These are phyloP conservation scores for Fusarium phyllophilum DNA, from an alignment of 2,329 filamentous ascomycete genomes.

Conservation along the genomic window DNA sequence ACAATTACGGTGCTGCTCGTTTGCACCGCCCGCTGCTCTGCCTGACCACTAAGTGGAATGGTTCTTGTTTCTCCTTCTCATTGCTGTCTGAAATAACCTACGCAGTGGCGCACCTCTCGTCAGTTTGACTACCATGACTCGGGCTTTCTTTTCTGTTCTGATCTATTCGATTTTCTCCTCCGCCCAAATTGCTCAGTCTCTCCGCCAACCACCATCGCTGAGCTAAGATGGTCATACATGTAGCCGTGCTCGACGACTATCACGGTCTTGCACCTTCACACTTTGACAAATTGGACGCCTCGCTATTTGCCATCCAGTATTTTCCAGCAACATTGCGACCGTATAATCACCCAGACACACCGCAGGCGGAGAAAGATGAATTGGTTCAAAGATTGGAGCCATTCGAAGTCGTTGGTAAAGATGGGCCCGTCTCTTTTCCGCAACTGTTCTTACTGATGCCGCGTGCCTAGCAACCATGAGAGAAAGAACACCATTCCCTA, in stretches of 20 bases:
- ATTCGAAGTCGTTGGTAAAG: neutral
- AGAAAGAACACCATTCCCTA: neutral
- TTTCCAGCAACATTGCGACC: neutral
- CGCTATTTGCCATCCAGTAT: neutral
- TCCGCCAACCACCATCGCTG: neutral
- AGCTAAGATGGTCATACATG: neutral
- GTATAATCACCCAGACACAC: neutral
- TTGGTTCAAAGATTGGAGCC: neutral
- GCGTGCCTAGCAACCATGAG: neutral
- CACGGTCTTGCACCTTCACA: neutral
- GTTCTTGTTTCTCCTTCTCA: too few species aligned
- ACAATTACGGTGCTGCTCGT: too few species aligned
- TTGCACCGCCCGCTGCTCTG: too few species aligned
- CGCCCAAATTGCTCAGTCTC: too few species aligned
- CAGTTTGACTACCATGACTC: too few species aligned
- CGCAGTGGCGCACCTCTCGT: too few species aligned
- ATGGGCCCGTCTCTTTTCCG: too few species aligned
- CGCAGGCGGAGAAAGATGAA: neutral
- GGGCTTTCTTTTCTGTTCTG: too few species aligned
- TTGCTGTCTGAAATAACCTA: too few species aligned
- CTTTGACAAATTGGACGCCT: neutral
- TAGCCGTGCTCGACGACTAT: slow-evolving; percentile 3
- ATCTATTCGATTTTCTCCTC: too few species aligned
- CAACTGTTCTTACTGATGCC: too few species aligned
- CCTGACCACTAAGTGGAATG: too few species aligned